These are phyloP conservation scores for Colletotrichum brevisporum DNA, from an alignment of 2,329 filamentous ascomycete genomes.

Conservation along the genomic window DNA sequence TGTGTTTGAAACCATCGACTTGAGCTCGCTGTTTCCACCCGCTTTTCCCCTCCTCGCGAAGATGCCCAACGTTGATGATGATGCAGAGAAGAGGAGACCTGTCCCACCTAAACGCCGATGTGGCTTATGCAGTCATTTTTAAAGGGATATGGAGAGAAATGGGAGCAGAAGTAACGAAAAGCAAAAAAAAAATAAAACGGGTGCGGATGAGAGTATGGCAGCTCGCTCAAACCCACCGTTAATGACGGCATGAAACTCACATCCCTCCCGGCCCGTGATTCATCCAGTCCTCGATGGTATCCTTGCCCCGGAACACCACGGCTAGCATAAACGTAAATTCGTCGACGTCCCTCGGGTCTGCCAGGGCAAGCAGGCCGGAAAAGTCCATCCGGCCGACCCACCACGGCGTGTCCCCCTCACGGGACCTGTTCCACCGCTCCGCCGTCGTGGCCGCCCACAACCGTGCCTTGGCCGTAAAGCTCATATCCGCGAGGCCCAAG, in stretches of 20 bases:
- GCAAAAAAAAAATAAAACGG: no score
- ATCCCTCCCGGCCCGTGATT: constrained; percentile 29
- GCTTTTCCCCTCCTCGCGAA: not conserved
- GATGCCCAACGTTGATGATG: constrained; percentile 9
- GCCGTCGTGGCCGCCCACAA: constrained; percentile 41
- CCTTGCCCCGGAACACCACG: constrained; percentile 38
- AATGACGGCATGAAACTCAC: not conserved
- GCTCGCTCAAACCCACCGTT: no score
- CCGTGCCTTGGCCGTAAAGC: constrained; percentile 40
- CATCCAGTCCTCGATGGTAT: constrained; percentile 41
- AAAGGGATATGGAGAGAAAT: not conserved
- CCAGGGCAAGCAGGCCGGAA: constrained; percentile 36
- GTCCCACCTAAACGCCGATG: constrained; percentile 23
- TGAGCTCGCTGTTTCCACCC: no score
- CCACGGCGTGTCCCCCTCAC: constrained; percentile 37
- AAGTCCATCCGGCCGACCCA: constrained; percentile 42
- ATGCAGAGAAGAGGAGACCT: constrained; percentile 7
- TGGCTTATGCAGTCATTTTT: constrained; percentile 4
- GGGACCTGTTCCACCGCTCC: constrained; percentile 41
- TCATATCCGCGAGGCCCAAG: constrained; percentile 38
- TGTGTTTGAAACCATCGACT: no score
- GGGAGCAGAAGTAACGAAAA: not conserved
- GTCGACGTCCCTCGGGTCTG: constrained; percentile 39
- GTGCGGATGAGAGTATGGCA: no score
- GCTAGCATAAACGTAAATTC: constrained; percentile 40